Evolutionary conservation across 2,329 filamentous ascomycete species (phyloP), one percentile per base, ranked within the genome.

Genomic region (Sporothrix inflata): DNA sequence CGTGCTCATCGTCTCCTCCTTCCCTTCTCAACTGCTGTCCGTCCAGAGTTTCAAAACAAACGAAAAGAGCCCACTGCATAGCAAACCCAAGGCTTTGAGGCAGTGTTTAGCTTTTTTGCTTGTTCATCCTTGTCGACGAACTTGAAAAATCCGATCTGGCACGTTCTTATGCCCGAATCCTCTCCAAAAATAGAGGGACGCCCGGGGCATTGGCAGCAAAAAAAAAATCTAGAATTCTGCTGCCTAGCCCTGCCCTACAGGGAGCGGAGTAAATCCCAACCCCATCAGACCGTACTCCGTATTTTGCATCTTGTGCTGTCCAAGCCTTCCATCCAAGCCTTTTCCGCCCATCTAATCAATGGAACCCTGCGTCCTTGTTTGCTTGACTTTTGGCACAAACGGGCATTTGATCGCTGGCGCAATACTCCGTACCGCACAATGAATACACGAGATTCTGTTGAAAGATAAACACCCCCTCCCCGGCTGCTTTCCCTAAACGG

Each of bases 181-280:
- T 19, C 49, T 69, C 51, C 27, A 70, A 63, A 63, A 70, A 70
- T 51, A 70, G 53, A 42, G 40, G 34, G 16, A 16, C 60, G 60
- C 34, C 38, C 30, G 47, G 45, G 30, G 67, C 49, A 9, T 57
- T 69, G 40, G 21, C 60, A 45, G 9, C 24, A 11, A 3, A 27
- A 5, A 16, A 34, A 3, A 11, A 61, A 55, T 49, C 27, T 7
- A 55, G 38, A 70, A 61, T 70, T 34, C 38, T 70, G 68, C 24
- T 70, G 68, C 68, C 68, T 70, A 49, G 51, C 16, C 67, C 21
- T 21, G 40, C 51, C 66, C 61, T 47, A 47, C 40, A 65, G 12
- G 24, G 16, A 57, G 55, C 27, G 38, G n/a, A 38, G 38, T 42
- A 63, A 27, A 45, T 1, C 38, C 12, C 24, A 11, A 42, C 7